A percentile compares a stretch with the other conserved stretches of the same genome.
These are phyloP conservation scores for Ganoderma resinaceum DNA, from an alignment of 1,284 basidiomycete species.

Conservation along the genomic window DNA sequence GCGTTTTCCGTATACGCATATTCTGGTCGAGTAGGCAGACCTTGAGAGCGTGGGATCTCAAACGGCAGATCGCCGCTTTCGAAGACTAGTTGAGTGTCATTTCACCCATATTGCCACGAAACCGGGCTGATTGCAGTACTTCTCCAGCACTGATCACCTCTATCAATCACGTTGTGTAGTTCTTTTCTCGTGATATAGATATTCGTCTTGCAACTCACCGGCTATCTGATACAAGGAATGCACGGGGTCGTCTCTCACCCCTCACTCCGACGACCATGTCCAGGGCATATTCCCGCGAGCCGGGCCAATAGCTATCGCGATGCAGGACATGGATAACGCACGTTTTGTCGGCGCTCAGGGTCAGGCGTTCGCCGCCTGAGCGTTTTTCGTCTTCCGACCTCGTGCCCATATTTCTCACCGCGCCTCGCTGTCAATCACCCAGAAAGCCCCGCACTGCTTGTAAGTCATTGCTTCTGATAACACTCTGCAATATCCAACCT, in stretches of 20 bases:
- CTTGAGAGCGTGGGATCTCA: background rate
- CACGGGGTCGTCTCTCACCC: background rate
- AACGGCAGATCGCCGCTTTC: background rate
- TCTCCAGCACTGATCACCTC: background rate
- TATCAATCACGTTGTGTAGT: background rate
- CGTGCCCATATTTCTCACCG: background rate
- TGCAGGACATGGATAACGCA: background rate
- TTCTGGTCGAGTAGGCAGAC: background rate
- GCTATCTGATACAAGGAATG: background rate
- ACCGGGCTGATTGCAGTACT: background rate
- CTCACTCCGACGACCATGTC: background rate
- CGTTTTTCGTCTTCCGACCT: background rate
- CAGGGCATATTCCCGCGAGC: background rate
- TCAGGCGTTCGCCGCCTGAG: background rate
- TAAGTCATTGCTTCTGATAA: background rate
- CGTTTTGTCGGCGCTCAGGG: background rate
- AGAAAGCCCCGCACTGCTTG: background rate
- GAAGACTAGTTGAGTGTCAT: background rate
- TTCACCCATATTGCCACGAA: background rate
- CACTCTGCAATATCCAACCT: background rate
- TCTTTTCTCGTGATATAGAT: background rate
- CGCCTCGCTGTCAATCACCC: background rate
- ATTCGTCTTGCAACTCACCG: background rate
- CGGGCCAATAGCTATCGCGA: background rate
- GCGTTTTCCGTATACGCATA: background rate